These are phyloP conservation scores for Ehretia macrophylla DNA, from an alignment of 257 asterid genomes.

Conservation along the genomic window DNA sequence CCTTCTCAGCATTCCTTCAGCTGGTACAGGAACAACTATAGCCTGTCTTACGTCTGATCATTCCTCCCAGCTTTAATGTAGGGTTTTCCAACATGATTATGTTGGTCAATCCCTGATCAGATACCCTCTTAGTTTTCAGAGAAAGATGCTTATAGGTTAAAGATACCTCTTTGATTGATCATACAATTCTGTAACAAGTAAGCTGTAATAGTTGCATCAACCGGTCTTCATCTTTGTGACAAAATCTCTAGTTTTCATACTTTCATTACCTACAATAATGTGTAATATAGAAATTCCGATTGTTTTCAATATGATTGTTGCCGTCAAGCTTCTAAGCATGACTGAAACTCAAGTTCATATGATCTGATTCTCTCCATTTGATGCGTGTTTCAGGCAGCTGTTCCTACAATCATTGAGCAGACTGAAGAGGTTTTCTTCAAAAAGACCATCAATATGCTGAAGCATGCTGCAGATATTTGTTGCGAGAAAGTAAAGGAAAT, in stretches of 20 bases:
- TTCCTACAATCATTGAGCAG: slow-evolving; percentile 55
- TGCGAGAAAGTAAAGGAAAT: slow-evolving; percentile 50
- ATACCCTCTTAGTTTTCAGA: too few relatives aligned
- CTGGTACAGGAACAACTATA: too few relatives aligned
- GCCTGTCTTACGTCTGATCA: not conserved
- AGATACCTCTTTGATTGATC: too few relatives aligned
- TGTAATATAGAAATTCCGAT: not conserved
- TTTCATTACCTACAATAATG: too few relatives aligned
- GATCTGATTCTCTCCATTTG: not conserved
- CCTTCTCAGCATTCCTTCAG: too few relatives aligned
- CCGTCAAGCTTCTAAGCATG: not conserved
- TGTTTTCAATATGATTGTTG: not conserved
- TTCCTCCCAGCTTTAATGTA: too few relatives aligned
- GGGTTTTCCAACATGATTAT: not conserved
- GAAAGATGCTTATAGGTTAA: too few relatives aligned
- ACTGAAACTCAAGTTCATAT: not conserved
- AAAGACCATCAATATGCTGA: slow-evolving; percentile 49
- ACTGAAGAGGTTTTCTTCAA: slow-evolving; percentile 50
- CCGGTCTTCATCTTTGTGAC: too few relatives aligned
- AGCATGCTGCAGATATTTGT: slow-evolving; percentile 46
- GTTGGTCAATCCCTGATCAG: not conserved
- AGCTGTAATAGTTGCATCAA: too few relatives aligned
- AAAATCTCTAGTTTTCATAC: too few relatives aligned
- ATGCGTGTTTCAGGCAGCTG: slow-evolving; percentile 54
- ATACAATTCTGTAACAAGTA: too few relatives aligned